Base-by-base conservation (phyloP, 371 early-diverging fungal species). In the Mucor lusitanicus region DNA sequence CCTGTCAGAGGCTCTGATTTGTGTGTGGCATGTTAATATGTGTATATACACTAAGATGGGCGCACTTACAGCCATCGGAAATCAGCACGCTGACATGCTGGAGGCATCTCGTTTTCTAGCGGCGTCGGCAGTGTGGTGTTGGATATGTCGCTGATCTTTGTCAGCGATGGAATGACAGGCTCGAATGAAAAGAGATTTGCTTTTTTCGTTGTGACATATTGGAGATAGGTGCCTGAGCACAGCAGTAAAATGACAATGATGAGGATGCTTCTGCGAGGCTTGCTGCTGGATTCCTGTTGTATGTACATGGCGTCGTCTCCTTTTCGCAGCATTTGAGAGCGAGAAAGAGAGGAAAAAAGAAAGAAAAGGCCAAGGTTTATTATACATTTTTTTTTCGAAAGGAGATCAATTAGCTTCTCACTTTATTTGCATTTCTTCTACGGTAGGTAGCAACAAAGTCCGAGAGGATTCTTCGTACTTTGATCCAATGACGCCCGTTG, bases 361-460 rank as follows among this genome's bases (percentile, higher is more conserved):
- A 59, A 42, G 25, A 33, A 50, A 63, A 15, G n/a, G n/a, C 19
- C 25, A 53, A 53, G 27, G 15, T 53, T 53, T 53, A 53, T 53
- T 27, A 25, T 48, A 48, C 19, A 25, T 25, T 25, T 53, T 25
- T 27, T 53, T 53, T 53, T 53, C 27, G 53, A 33, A 40, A 55
- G 39, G 33, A 30, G 32, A 37, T 59, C 23, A 53, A 53, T 59
- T 54, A 69, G 30, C 32, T 48, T 50, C 70, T 61, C 23, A 61
- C 66, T 65, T 65, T 70, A 19, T 48, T 72, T 11, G 68, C 63
- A 58, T 72, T 72, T 61, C 72, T 63, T 67, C 72, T 63, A 23
- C 86, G 70, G 65, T 81, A 87, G 33, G 71, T 32, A n/a, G 81
- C 75, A 17, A 82, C 74, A 69, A 87, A 85, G 63, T 87, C 88